Base-by-base conservation (phyloP, 1,139 yeast genomes). In the Saccharomyces pastorianus region DNA sequence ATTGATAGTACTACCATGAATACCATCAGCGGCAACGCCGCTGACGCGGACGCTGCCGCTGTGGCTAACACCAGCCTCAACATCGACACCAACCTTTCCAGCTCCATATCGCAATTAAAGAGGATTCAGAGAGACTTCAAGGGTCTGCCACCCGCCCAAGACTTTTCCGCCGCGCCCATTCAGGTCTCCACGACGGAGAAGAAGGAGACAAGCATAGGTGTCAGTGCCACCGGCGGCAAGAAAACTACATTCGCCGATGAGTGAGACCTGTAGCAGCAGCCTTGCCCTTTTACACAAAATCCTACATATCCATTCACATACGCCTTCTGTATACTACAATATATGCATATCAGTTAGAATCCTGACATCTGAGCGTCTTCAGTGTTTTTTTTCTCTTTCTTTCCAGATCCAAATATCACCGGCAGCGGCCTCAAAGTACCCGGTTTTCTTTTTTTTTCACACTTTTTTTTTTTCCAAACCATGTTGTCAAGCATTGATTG, bases 61-160 rank as follows among this genome's bases (percentile, higher is more conserved):
- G 41, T 55, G n/a, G 38, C 56, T 17, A 46, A 49, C 27, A 51
- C 48, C 11, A 29, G 50, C 29, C 31, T 54, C 1, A 59, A 55
- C 32, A 57, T 60, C 17, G 67, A 65, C 48, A 62, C 63, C 9
- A 62, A 56, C 47, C 56, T 66, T 72, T 53, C 77, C 26, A 61
- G 73, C 64, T 71, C 77, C 6, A 65, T 80, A 59, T 79, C 84
- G 56, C 93, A 85, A 73, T 74, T 85, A 62, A 77, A 75, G 63
- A 75, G 93, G 61, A 75, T 85, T 38, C 88, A 83, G 66, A 77
- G 91, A 70, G 87, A 83, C 63, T 78, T 85, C 62, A 75, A 87
- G 65, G 93, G 93, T 2, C 77, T 85, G 58, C 89, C 91, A 5
- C 90, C 90, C 23, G 67, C 64, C 20, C 57, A 69, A 54, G 67